Evolutionary conservation across 2,329 filamentous ascomycete species (phyloP), one percentile per base, ranked within the genome.

Genomic region (Amphichorda felina): DNA sequence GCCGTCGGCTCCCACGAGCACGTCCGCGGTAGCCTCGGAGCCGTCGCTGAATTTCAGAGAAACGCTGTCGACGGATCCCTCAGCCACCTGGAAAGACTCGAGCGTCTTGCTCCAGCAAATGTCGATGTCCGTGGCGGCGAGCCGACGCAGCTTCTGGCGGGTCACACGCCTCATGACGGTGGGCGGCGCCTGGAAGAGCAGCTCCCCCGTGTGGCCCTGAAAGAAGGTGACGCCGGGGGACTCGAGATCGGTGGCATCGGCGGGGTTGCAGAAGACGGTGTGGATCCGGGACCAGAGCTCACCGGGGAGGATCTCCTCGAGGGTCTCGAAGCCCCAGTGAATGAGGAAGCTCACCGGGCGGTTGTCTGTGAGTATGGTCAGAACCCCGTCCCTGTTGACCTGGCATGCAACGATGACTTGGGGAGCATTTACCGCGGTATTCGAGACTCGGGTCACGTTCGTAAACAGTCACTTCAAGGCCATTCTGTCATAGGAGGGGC

Each of bases 271-370:
- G 18, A 24, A 38, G 25, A 27, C 31, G 7, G 25, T 35, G 16
- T 38, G 16, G 33, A 35, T 35, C 8, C 24, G 19, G 10, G 32
- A 25, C 37, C 37, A 38, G 4, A 38, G 37, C 13, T 35, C 31
- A 16, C 22, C 25, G 21, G 37, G 37, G 17, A 38, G 25, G 6
- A 38, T 13, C 8, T 16, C 29, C 13, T 31, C 8, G 15, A 38
- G 26, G 15, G 31, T 27, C 29, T 38, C 37, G 17, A 30, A 38
- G 13, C 37, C 37, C 37, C 37, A 38, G 22, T 38, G 37, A 30
- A 38, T 32, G 28, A 38, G 32, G 37, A 38, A 38, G 33, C 37
- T 38, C 16, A 38, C 33, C 7, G 37, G 37, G 11, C 37, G 37
- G 24, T 26, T 26, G 11, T 30, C 37, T 38, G n/a, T n/a, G n/a